Evolutionary conservation across 2,329 filamentous ascomycete genomes (phyloP).

Genomic region (Calonectria henricotiae): DNA sequence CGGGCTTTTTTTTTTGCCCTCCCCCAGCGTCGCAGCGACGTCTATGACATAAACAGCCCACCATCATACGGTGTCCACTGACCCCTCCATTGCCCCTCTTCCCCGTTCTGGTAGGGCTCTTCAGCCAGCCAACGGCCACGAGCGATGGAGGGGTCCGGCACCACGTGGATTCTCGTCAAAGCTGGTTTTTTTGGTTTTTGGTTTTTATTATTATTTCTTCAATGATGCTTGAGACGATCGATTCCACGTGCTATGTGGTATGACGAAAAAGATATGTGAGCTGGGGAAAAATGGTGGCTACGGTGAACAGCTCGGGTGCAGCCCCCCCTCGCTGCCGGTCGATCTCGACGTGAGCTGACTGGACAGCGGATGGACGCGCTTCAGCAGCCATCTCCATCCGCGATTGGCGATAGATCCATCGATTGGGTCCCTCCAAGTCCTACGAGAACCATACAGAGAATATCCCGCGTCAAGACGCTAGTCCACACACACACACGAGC

Average conservation of each 20-base stretch:
- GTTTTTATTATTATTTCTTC: background rate
- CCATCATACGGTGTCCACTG: conserved; percentile 50
- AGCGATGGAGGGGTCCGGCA: conserved; percentile 44
- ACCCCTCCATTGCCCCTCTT: conserved; percentile 36
- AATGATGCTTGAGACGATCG: background rate
- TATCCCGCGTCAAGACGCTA: conserved; percentile 46
- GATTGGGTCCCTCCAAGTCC: conserved; percentile 42
- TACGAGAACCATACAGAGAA: conserved; percentile 39
- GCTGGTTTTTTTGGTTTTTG: conserved; percentile 37
- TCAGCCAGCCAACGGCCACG: conserved; percentile 43
- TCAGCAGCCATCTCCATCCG: conserved; percentile 41
- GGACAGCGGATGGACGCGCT: conserved; percentile 8
- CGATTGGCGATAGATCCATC: conserved; percentile 49
- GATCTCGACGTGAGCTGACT: conserved; percentile 16
- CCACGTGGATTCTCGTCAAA: conserved; percentile 48
- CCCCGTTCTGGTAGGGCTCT: conserved; percentile 30
- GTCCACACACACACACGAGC: conserved; percentile 25
- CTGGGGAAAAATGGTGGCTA: conserved; percentile 5
- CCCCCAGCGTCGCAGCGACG: conserved; percentile 21
- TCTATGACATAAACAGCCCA: conserved; percentile 48
- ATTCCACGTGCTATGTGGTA: conserved; percentile 32
- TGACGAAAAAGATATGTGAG: conserved; percentile 33
- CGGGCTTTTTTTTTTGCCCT: background rate
- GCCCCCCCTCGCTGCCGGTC: background rate
- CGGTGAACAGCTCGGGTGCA: conserved; percentile 11